Base-by-base conservation (phyloP, 768 basidiomycete species). In the Tephrocybe sp. region DNA sequence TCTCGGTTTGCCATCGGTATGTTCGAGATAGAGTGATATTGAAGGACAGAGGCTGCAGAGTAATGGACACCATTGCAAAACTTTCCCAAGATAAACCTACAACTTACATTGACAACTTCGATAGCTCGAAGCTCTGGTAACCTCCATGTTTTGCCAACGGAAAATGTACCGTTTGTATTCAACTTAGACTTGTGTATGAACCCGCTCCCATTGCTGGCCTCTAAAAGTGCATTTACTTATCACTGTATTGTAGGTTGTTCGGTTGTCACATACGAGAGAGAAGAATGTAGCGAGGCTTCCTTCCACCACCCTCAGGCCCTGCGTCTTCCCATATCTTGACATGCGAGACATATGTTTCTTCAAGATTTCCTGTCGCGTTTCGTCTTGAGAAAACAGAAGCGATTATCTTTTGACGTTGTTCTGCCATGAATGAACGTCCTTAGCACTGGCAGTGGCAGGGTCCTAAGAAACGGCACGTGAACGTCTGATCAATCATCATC, bases 121-220 rank as follows among this genome's bases (percentile, higher is more conserved):
- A 99, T 64, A 31, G 71, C 82, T 54, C 88, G 80, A 58, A 98
- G 75, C 66, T 97, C 94, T 34, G 81, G 65, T 42, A 98, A 69
- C 52, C 73, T 78, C 97, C 97, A 99, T 1, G 95, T 92, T 73
- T 99, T 99, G 5, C 97, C 97, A 41, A 98, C 91, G 7, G 93
- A 97, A 68, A 95, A 98, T 0, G 91, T 80, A 27, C 90, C 87
- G 62, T 97, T 98, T 36, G 86, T 84, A 64, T 99, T 98, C 56
- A 91, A 72, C 70, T 98, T 98, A 1, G 94, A 93, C 70, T 99
- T 99, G 79, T 99, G 94, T 16, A 99, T 80, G 64, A 84, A 82
- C 1, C 85, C 85, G 40, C 73, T 68, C 21, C 83, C 82, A 56
- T 79, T 79, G 52, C 64, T 70, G 3, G 83, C 73, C 71, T 84